Evolutionary conservation across 2,329 filamentous ascomycete species (phyloP).

Genomic region (Fusarium sp.): DNA sequence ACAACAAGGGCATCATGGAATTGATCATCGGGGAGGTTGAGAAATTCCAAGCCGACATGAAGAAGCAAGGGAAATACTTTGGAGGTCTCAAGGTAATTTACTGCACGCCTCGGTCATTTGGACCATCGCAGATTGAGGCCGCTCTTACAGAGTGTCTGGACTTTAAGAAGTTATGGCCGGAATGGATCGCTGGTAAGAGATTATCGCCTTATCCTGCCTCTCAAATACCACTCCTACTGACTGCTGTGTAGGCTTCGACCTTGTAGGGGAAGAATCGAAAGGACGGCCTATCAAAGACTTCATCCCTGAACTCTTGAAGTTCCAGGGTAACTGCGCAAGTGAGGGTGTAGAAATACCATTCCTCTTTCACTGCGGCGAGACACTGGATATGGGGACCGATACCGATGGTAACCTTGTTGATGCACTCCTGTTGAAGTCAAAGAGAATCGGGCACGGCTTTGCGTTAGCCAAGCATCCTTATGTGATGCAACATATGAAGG

Average conservation of each 20-base stretch:
- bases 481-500: conserved; percentile 74
- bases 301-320: conserved; percentile 66
- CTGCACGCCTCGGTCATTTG: conserved; percentile 74
- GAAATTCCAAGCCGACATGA: conserved; percentile 57
- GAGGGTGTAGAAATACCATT: conserved; percentile 72
- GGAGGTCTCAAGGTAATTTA: conserved; percentile 78
- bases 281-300: conserved; percentile 70
- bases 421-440: conserved; percentile 72
- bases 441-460: conserved; percentile 80
- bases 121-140: conserved; percentile 57
- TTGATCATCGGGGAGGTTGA: conserved; percentile 69
- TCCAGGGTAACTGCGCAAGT: conserved; percentile 63
- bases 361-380: conserved; percentile 82
- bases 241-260: conserved; percentile 68
- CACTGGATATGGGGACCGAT: conserved; percentile 73
- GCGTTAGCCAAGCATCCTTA: conserved; percentile 74
- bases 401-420: conserved; percentile 77
- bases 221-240: neutral
- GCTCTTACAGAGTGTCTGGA: conserved; percentile 72
- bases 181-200: conserved; percentile 72
- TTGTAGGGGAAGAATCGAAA: conserved; percentile 75
- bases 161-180: conserved; percentile 67
- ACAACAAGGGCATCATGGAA: conserved; percentile 70
- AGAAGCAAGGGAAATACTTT: conserved; percentile 58
- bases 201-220: neutral